These are phyloP conservation scores for Apiotrichum akiyoshidainum DNA, from an alignment of 1,284 basidiomycete genomes.

Conservation along the genomic window DNA sequence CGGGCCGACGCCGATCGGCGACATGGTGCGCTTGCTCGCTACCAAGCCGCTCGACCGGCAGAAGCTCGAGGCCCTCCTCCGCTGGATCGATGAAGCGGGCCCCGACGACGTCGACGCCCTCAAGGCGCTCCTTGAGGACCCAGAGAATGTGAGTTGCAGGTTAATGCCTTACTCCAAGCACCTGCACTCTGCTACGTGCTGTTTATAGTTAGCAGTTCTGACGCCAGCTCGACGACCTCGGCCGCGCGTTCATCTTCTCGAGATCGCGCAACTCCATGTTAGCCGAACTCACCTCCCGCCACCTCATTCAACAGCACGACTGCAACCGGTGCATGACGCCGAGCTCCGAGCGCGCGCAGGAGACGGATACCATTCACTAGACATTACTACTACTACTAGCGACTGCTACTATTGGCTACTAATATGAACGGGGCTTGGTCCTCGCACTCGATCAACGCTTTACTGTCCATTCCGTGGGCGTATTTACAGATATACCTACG, in stretches of 20 bases:
- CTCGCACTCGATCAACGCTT: too few species aligned
- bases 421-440: too few species aligned
- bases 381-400: too few species aligned
- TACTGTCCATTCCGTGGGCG: too few species aligned
- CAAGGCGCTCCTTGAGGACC: slow-evolving; percentile 2
- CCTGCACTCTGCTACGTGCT: not conserved
- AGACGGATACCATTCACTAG: too few species aligned
- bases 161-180: not conserved
- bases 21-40: slow-evolving; percentile 25
- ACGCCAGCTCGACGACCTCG: slow-evolving; percentile 13
- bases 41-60: slow-evolving; percentile 34
- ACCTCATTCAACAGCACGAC: slow-evolving; percentile 4
- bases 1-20: slow-evolving; percentile 12
- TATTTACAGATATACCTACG: too few species aligned
- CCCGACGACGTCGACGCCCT: slow-evolving; percentile 13
- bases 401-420: too few species aligned
- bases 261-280: slow-evolving; percentile 7
- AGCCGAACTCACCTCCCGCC: not conserved
- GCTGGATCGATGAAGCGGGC: slow-evolving; percentile 28
- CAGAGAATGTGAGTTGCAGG: slow-evolving; percentile 9
- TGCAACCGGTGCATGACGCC: slow-evolving; percentile 1
- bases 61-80: slow-evolving; percentile 34
- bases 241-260: slow-evolving; percentile 11
- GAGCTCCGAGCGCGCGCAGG: too few species aligned
- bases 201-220: not conserved